These are phyloP conservation scores for Aspergillus pseudotamarii DNA, from an alignment of 2,329 filamentous ascomycete genomes.

Conservation along the genomic window DNA sequence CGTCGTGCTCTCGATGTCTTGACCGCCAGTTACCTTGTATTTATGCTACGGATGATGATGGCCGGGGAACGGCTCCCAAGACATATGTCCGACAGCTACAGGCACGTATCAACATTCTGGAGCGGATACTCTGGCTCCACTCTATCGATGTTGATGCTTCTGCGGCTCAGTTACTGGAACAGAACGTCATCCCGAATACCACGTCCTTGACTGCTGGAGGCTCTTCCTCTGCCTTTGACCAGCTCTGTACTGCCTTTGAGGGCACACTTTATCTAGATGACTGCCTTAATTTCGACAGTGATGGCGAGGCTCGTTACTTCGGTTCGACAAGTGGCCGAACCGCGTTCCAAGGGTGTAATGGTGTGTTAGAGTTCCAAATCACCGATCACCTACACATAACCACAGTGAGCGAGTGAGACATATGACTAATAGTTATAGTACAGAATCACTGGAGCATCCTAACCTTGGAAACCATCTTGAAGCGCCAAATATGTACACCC, in stretches of 20 bases:
- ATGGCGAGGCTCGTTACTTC: slow-evolving; percentile 40
- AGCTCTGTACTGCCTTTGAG: slow-evolving; percentile 30
- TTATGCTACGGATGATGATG: slow-evolving; percentile 36
- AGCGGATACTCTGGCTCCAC: slow-evolving; percentile 30
- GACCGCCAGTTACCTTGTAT: slow-evolving; percentile 34
- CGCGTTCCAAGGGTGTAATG: slow-evolving; percentile 27
- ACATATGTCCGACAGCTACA: slow-evolving; percentile 39
- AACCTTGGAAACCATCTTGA: too few relatives aligned
- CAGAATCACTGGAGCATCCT: too few relatives aligned
- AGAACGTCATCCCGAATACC: slow-evolving; percentile 21
- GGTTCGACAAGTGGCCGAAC: slow-evolving; percentile 41
- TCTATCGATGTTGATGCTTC: slow-evolving; percentile 29
- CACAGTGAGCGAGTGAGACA: too few relatives aligned
- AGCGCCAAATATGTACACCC: background rate
- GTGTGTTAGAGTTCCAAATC: background rate
- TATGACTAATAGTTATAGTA: too few relatives aligned
- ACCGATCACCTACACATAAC: too few relatives aligned
- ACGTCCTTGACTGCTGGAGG: slow-evolving; percentile 3
- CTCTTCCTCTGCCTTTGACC: slow-evolving; percentile 17
- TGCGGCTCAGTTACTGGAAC: background rate
- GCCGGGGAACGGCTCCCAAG: slow-evolving; percentile 38
- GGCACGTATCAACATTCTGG: slow-evolving; percentile 36
- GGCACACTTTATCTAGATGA: slow-evolving; percentile 39
- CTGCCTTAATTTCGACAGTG: slow-evolving; percentile 38
- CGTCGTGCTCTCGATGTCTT: slow-evolving; percentile 36